A percentile compares a stretch with the other conserved stretches of the same genome.
These are phyloP conservation scores for Gossypium gossypioides DNA, from an alignment of 441 rosid genomes.

Conservation along the genomic window DNA sequence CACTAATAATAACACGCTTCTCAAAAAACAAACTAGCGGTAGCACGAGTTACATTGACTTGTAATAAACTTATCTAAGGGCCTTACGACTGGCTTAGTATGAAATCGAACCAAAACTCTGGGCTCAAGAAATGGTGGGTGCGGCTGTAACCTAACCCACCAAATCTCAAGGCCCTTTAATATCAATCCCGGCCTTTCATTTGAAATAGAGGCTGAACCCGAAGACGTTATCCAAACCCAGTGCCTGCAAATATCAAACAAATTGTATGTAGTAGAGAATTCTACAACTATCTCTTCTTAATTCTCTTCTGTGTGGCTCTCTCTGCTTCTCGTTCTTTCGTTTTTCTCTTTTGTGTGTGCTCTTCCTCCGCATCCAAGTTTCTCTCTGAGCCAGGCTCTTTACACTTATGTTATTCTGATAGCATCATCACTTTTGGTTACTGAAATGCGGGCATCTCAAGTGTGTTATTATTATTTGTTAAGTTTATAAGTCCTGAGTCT, in stretches of 20 bases:
- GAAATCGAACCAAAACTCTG: too few species aligned
- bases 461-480: neutral
- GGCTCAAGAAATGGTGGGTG: neutral
- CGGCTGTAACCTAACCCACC: neutral
- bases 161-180: neutral
- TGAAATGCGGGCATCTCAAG: neutral
- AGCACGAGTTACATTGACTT: neutral
- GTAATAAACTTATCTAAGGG: neutral
- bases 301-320: neutral
- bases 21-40: too few species aligned
- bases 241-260: neutral
- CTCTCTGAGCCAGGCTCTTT: neutral
- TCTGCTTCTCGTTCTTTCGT: neutral
- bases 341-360: neutral
- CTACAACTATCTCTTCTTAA: neutral
- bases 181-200: neutral
- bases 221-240: neutral
- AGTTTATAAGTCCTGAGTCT: conserved; percentile 6
- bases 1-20: too few species aligned
- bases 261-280: too few species aligned
- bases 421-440: neutral
- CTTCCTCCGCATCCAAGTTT: too few species aligned
- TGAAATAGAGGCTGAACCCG: neutral
- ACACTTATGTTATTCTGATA: neutral
- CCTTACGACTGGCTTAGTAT: too few species aligned